A percentile compares a stretch with the other conserved stretches of the same genome.
Conservation (phyloP, 768 basidiomycete species). For the Boletus edulis region DNA sequence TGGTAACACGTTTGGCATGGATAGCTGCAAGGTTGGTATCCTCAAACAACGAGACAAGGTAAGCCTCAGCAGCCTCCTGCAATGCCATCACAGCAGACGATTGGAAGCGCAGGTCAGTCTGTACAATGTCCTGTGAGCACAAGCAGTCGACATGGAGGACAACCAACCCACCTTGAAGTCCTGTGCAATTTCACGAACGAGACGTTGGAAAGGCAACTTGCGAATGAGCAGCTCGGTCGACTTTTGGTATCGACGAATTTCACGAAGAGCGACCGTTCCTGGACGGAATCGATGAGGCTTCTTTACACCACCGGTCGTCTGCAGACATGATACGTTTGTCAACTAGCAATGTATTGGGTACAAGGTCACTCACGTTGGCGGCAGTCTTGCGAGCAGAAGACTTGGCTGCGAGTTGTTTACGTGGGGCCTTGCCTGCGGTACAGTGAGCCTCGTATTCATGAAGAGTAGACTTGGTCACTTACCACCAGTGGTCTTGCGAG, state of each 20-base stretch:
- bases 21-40: slow-evolving; percentile 84
- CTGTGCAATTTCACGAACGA: slow-evolving; percentile 93
- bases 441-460: background rate
- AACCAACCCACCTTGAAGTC: slow-evolving; percentile 69
- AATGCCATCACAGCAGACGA: slow-evolving; percentile 88
- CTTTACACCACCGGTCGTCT: slow-evolving; percentile 90
- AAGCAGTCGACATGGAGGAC: background rate
- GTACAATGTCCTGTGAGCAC: slow-evolving; percentile 43
- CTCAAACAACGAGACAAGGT: slow-evolving; percentile 75
- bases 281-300: slow-evolving; percentile 91
- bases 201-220: slow-evolving; percentile 92
- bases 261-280: slow-evolving; percentile 91
- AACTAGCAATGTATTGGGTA: no score
- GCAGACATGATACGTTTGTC: slow-evolving; percentile 33
- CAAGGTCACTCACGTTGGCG: slow-evolving; percentile 30
- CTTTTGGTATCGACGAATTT: slow-evolving; percentile 91
- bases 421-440: slow-evolving; percentile 53
- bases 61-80: slow-evolving; percentile 84
- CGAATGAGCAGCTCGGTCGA: slow-evolving; percentile 90
- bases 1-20: slow-evolving; percentile 82
- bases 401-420: slow-evolving; percentile 71
- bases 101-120: slow-evolving; percentile 93
- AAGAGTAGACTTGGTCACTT: slow-evolving; percentile 51
- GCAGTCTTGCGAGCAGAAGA: slow-evolving; percentile 55
- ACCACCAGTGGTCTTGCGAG: slow-evolving; percentile 85